Percentiles rank a stretch among this genome's conserved stretches.
phyloP scores from a whole-genome alignment of 2,329 filamentous ascomycete genomes.

The Teratosphaeria gauchensis region DNA sequence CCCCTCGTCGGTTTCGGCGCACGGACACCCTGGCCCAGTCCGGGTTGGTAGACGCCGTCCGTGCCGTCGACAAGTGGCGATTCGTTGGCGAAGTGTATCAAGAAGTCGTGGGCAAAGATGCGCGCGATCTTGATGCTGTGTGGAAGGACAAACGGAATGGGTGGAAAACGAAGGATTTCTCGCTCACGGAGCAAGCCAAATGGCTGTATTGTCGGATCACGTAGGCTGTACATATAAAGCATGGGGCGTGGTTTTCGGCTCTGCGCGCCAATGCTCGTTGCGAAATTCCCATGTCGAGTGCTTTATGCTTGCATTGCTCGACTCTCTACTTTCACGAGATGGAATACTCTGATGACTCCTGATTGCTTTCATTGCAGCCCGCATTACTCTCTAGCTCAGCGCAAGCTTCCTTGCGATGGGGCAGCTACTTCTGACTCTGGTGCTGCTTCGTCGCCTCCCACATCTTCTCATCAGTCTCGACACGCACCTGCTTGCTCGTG shows the following conservation, averaged over 20 bases:
- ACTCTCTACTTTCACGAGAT: too few relatives aligned
- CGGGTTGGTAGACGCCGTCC: not conserved
- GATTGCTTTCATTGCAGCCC: too few relatives aligned
- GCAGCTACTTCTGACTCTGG: conserved; percentile 15
- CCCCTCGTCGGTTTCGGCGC: not conserved
- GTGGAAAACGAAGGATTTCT: not conserved
- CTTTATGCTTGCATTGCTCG: too few relatives aligned
- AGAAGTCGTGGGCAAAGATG: not conserved
- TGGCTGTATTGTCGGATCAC: not conserved
- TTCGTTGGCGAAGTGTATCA: not conserved
- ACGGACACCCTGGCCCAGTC: not conserved
- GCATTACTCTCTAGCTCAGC: not conserved
- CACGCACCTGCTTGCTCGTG: conserved; percentile 34
- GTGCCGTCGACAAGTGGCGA: not conserved
- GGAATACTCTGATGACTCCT: too few relatives aligned
- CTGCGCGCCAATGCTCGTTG: too few relatives aligned
- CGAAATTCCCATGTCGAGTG: too few relatives aligned
- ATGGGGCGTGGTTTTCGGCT: too few relatives aligned
- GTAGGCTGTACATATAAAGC: not conserved
- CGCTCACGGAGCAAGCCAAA: not conserved
- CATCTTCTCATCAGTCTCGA: conserved; percentile 23
- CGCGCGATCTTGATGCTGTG: not conserved
- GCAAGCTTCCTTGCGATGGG: too few relatives aligned
- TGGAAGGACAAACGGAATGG: not conserved
- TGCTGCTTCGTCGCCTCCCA: conserved; percentile 28